phyloP scores from a whole-genome alignment of 345 rosid genomes.

The Murraya paniculata region DNA sequence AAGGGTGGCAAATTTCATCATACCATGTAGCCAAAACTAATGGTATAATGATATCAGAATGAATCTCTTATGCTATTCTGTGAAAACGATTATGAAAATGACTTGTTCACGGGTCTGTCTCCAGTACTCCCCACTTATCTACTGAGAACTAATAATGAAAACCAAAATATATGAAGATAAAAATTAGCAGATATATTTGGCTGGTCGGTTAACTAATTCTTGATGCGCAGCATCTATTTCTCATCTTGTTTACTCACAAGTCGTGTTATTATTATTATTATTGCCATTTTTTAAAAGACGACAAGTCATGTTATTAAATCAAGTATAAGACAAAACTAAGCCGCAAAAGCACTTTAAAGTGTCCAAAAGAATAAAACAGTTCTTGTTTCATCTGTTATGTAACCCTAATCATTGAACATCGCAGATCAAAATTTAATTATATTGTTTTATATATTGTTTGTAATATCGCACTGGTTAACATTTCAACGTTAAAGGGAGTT shows the following conservation, averaged over 20 bases:
- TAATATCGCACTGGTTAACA: no score
- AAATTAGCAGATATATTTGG: no score
- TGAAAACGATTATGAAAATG: background rate
- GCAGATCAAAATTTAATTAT: no score
- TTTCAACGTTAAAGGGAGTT: no score
- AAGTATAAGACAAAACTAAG: background rate
- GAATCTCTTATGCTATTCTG: background rate
- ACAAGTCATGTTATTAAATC: no score
- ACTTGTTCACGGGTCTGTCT: slow-evolving; percentile 6
- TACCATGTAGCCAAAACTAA: background rate
- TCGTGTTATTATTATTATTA: no score
- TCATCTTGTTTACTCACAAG: no score
- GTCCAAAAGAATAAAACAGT: background rate
- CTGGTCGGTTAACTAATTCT: background rate
- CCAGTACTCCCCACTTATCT: background rate
- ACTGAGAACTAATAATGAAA: background rate
- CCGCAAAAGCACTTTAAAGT: background rate
- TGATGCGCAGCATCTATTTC: background rate
- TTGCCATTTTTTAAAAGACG: no score
- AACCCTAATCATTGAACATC: no score
- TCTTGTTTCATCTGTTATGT: background rate
- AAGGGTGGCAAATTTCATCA: background rate
- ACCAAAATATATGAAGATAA: no score
- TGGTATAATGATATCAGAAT: background rate
- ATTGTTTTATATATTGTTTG: no score